Evolutionary conservation across 208 protist species (phyloP).

Genomic region (Crithidia thermophila): DNA sequence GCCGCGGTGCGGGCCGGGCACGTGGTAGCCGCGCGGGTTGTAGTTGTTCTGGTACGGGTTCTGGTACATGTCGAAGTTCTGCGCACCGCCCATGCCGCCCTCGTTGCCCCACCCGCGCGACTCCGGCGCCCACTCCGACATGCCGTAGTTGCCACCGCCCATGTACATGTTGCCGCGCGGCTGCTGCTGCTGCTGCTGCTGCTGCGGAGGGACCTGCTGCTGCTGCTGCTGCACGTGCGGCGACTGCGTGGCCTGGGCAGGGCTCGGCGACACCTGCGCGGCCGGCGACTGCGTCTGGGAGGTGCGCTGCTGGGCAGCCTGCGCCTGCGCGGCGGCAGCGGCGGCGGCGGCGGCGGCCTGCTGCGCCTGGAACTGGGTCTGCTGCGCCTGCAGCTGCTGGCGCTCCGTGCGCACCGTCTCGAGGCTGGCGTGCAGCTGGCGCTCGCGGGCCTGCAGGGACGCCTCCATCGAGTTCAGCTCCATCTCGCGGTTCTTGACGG

Average conservation of each 20-base stretch:
- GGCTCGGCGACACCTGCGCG: conserved; percentile 24
- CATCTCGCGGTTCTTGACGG: conserved; percentile 45
- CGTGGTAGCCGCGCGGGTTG: conserved; percentile 13
- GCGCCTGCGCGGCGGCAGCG: conserved; percentile 8
- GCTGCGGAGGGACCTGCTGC: no score
- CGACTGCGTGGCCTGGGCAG: conserved; percentile 21
- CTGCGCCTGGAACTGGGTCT: conserved; percentile 35
- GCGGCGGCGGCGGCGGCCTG: conserved; percentile 22
- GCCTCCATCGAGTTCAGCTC: conserved; percentile 52
- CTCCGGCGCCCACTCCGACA: conserved; percentile 18
- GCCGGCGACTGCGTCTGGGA: conserved; percentile 32
- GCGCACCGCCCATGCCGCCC: conserved; percentile 16
- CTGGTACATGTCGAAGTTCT: conserved; percentile 20
- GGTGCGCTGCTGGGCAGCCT: conserved; percentile 17
- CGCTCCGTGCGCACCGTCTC: conserved; percentile 39
- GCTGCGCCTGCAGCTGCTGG: conserved; percentile 48
- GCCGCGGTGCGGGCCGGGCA: conserved; percentile 9
- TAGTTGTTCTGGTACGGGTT: conserved; percentile 18
- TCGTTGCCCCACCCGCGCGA: conserved; percentile 30
- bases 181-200: conserved; percentile 26
- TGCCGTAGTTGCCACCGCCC: conserved; percentile 19
- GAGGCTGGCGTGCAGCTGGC: conserved; percentile 43
- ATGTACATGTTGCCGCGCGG: conserved; percentile 32
- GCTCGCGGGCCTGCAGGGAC: conserved; percentile 34
- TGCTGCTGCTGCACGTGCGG: conserved; percentile 30